Evolutionary conservation across 163 green algal species (phyloP), one percentile per base, ranked within the genome.

Genomic region (Chlorella variabilis): DNA sequence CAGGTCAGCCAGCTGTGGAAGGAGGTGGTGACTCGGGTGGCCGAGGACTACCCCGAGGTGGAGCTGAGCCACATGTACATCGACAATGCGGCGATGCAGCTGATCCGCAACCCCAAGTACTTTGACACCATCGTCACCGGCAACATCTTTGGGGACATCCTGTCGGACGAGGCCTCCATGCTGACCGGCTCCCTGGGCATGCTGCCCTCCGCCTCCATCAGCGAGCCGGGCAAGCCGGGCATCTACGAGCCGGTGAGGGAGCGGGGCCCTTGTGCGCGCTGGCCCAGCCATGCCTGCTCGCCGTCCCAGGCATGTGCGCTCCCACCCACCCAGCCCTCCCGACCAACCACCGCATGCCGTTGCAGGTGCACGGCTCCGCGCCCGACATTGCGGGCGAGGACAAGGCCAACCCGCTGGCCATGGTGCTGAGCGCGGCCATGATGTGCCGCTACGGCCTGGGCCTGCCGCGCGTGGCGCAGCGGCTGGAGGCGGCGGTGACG

Each of bases 91-190:
- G 95, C 96, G 71, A 99, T 99, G 97, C 92, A 96, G 87, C 86
- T 97, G 42, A 86, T 97, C 34, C 87, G 94, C 74, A 96, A 96
- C 83, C 93, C 93, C 36, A 93, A 91, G 77, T 91, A 93, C 62
- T 99, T 99, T 84, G 97, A 99, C 87, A 97, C 94, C 1, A 96
- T 99, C 33, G 92, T 99, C n/a, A 99, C 97, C 27, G 94, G 94
- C 84, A 99, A 99, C 91, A 96, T 99, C 78, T 99, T 99, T 86
- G 97, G 97, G 31, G 97, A 99, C 92, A 99, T 99, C 78, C 85
- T 99, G 31, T 99, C 96, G 2, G 97, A 99, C 81, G 95, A 96
- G 84, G 97, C 96, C 0, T 97, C 96, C 80, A 98, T 99, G 95
- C 89, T 99, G 31, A 98, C 96, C 1, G 97, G 97, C 66, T 97